Base-by-base conservation (phyloP, 2,329 filamentous ascomycete genomes). In the Magnaporthiopsis rhizophila region DNA sequence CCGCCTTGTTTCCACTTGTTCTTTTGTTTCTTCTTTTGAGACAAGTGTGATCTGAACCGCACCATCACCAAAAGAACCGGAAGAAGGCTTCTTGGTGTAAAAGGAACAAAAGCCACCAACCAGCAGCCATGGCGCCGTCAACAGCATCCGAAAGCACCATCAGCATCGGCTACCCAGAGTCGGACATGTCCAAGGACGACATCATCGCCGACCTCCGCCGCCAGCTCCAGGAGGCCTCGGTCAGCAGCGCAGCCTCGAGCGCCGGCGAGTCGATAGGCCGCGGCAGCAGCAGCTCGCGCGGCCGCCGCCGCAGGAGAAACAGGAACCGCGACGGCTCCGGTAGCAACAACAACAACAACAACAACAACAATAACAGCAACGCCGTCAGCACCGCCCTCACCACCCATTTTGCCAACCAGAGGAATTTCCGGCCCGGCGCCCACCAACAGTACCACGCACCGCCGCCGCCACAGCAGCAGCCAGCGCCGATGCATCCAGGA, bases 201-300 rank as follows among this genome's bases (percentile, higher is more conserved):
- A 66, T 67, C 53, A 65, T 69, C 30, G 67, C 66, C 45, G 68
- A 68, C 50, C 63, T 68, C n/a, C 60, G 65, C 57, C 61, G 64
- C 13, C 64, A 65, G 63, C 62, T 66, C 60, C 34, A 58, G 56
- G 57, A 63, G 50, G 56, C 50, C 50, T 63, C 61, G 9, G 15
- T 34, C 38, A 58, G 50, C 53, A 58, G 50, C 61, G 50, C 61
- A 28, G 61, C 61, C 3, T 63, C 61, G 11, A 63, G 50, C 61
- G 61, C 56, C 61, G 61, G 61, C 53, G 68, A 69, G 62, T 67
- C 62, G 62, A 30, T 56, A 6, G 63, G 50, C 26, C 61, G 64
- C 8, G 66, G 65, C 58, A 68, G 68, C 65, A 63, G 62, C 58
- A 64, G 36, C 62, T 64, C 64, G 11, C 59, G 61, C 21, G 62